Evolutionary conservation across 352 stramenopile genomes (phyloP), one percentile per base, ranked within the genome.

Genomic region (Globisporangium acanthophoron): DNA sequence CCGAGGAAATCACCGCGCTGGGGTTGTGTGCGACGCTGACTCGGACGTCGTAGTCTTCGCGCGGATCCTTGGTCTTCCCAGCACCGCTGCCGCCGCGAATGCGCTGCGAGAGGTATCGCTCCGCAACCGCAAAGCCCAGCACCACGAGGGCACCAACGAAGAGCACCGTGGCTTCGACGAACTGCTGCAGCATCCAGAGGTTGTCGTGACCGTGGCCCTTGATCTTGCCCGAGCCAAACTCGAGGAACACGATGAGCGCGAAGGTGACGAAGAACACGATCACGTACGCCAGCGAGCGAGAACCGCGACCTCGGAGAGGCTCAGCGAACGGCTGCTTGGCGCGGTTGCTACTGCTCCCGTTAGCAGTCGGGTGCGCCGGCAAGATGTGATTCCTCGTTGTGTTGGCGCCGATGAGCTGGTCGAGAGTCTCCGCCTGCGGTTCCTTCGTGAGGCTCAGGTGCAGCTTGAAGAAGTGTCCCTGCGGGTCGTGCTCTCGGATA

Each of bases 401-500:
- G 31, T 35, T 35, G 31, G 31, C 31, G 31, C 31, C 50, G 15
- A 71, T 60, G 21, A 20, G n/a, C 11, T 52, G 35, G 21, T 58
- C 43, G 12, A 77, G 6, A 0, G 61, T 40, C 3, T 72, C 56
- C 0, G 27, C 18, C 3, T 6, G 29, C 15, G 64, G 59, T 27
- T 44, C 41, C 9, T 54, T 52, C 8, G 70, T 78, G 24, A 74
- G 35, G 51, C 56, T 71, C 20, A 76, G 61, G 35, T 64, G 45
- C 13, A 65, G 39, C 5, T 37, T 64, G 49, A 75, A 67, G 40
- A 64, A 63, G 3, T 56, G 15, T 20, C 62, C 60, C 3, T 64
- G 24, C 3, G 68, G 68, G 18, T 78, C 67, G 0, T 75, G 51
- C 37, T 74, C 70, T 16, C 62, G 45, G 18, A 78, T 47, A 0